Evolutionary conservation across 495 filamentous ascomycete genomes (phyloP).

Genomic region (Corynascus novoguineensis): DNA sequence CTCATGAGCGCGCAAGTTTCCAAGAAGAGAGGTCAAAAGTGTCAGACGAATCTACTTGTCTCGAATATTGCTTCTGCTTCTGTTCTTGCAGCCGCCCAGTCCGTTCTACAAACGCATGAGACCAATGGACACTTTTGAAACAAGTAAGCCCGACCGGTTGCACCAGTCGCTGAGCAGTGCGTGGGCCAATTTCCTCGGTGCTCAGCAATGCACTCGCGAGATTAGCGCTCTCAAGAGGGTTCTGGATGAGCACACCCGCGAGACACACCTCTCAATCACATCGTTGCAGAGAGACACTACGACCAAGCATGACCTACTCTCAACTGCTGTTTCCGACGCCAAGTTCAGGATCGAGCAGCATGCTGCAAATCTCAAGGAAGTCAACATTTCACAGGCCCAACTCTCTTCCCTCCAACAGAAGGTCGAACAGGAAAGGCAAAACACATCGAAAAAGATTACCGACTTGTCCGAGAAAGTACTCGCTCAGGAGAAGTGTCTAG

Average conservation of each 20-base stretch:
- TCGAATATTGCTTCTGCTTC: too few species aligned
- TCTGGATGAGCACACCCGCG: constrained; percentile 15
- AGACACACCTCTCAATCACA: constrained; percentile 13
- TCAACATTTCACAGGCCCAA: constrained; percentile 6
- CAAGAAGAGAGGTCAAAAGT: too few species aligned
- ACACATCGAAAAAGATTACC: neutral
- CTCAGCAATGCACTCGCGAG: constrained; percentile 24
- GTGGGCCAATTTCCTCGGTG: constrained; percentile 26
- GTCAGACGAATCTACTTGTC: too few species aligned
- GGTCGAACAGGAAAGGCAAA: constrained; percentile 5
- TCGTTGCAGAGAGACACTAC: constrained; percentile 15
- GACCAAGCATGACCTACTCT: constrained; percentile 14
- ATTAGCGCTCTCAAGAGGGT: constrained; percentile 15
- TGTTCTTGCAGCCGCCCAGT: too few species aligned
- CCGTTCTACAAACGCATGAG: neutral
- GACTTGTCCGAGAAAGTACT: constrained; percentile 13
- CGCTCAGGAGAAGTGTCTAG: constrained; percentile 12
- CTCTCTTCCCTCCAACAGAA: constrained; percentile 16
- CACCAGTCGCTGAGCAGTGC: constrained; percentile 19
- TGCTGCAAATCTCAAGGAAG: constrained; percentile 4
- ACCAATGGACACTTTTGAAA: constrained; percentile 12
- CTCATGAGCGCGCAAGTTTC: too few species aligned
- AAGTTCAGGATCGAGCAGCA: constrained; percentile 19
- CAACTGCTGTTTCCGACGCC: constrained; percentile 11
- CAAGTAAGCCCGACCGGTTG: constrained; percentile 13